These are phyloP conservation scores for Dioscorea dumetorum DNA, from an alignment of 106 monocot genomes.

Conservation along the genomic window DNA sequence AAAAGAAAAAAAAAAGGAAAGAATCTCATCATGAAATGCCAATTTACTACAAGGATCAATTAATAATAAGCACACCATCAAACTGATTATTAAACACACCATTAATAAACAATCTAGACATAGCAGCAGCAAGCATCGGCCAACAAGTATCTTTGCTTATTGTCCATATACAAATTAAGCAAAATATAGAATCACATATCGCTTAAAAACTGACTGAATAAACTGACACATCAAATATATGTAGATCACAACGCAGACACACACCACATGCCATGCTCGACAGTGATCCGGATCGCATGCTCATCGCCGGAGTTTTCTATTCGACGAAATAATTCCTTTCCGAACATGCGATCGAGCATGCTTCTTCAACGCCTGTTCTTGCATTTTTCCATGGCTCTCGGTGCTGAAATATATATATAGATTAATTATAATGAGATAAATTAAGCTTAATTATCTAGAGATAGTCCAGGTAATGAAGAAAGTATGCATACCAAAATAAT, in stretches of 20 bases:
- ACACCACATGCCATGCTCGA: background rate
- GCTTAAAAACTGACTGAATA: constrained; percentile 2
- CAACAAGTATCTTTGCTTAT: constrained; percentile 32
- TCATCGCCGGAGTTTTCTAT: constrained; percentile 7
- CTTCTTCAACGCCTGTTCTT: constrained; percentile 46
- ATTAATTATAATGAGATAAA: background rate
- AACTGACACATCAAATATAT: background rate
- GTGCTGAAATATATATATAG: constrained; percentile 41
- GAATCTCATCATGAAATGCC: no score
- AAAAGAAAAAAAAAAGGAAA: no score
- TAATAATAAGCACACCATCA: no score
- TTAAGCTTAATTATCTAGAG: background rate
- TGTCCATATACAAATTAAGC: constrained; percentile 24
- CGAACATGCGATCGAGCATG: background rate
- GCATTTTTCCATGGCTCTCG: constrained; percentile 61
- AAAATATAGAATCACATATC: constrained; percentile 5
- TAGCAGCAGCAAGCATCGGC: background rate
- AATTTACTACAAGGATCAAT: no score
- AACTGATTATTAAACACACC: constrained; percentile 7
- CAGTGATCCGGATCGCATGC: constrained; percentile 11
- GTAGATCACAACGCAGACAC: background rate
- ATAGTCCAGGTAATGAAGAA: no score
- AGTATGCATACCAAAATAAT: background rate
- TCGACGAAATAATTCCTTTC: background rate
- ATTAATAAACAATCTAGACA: constrained; percentile 11